Percentiles rank a stretch among this genome's conserved stretches.
phyloP scores from a whole-genome alignment of 2,329 filamentous ascomycete species.

The Arachnopeziza araneosa region DNA sequence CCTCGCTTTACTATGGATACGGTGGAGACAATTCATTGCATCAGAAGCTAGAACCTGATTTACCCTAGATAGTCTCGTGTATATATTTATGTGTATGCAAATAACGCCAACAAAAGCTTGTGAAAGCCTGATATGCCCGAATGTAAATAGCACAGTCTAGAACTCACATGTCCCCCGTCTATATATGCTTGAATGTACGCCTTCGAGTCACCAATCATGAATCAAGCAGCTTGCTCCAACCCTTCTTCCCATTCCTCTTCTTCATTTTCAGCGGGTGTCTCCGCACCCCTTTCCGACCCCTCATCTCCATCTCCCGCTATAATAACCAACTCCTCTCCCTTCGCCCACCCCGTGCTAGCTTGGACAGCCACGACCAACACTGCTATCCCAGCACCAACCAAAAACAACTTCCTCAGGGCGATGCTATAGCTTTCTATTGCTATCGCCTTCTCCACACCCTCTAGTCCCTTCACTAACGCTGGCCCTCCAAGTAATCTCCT shows the following conservation, averaged over 20 bases:
- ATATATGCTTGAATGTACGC: no score
- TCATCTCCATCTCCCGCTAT: not conserved
- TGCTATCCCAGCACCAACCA: constrained; percentile 45
- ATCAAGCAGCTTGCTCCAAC: constrained; percentile 15
- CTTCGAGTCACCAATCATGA: no score
- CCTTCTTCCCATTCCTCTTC: constrained; percentile 22
- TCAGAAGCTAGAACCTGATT: no score
- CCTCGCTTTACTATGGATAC: no score
- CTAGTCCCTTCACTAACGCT: constrained; percentile 44
- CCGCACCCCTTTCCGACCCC: not conserved
- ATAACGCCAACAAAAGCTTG: no score
- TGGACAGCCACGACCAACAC: constrained; percentile 46
- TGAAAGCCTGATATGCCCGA: no score
- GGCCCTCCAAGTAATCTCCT: constrained; percentile 54
- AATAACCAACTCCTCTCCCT: constrained; percentile 12
- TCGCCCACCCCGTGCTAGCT: constrained; percentile 52
- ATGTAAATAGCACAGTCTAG: no score
- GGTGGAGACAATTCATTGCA: no score
- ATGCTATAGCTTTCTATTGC: constrained; percentile 49
- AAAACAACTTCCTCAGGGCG: constrained; percentile 47
- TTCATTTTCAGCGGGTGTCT: not conserved
- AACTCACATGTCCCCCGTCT: no score
- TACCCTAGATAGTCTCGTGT: no score
- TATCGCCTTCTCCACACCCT: constrained; percentile 43
- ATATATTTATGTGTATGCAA: no score